These are phyloP conservation scores for Salix brachista DNA, from an alignment of 345 rosid genomes.

Conservation along the genomic window DNA sequence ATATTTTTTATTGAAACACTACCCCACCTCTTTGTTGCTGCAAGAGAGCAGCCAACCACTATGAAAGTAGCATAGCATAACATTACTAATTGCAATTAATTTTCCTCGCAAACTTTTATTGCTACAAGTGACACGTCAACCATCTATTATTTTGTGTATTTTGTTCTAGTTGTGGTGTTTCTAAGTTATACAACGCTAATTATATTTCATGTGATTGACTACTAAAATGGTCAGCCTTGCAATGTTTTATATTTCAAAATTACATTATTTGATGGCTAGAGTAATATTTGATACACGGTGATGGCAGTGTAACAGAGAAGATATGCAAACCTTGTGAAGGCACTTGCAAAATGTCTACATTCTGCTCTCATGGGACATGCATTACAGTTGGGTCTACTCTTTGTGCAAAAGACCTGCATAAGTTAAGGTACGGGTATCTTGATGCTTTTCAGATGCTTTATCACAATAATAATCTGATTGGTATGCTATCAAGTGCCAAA, in stretches of 20 bases:
- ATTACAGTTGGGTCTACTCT: slow-evolving; percentile 88
- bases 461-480: not conserved
- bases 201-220: not conserved
- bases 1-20: not conserved
- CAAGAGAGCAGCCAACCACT: not conserved
- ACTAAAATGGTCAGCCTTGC: not conserved
- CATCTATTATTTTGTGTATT: not conserved
- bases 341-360: slow-evolving; percentile 98
- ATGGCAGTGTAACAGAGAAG: not conserved
- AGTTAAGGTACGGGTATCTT: slow-evolving; percentile 16
- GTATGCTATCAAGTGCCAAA: slow-evolving; percentile 7
- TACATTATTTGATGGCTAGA: not conserved
- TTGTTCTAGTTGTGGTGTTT: not conserved
- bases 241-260: not conserved
- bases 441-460: slow-evolving; percentile 2
- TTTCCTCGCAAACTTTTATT: not conserved
- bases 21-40: not conserved
- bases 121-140: not conserved
- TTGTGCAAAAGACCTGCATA: slow-evolving; percentile 91
- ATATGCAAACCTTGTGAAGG: slow-evolving; percentile 79
- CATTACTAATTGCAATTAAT: not conserved
- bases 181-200: not conserved
- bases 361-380: slow-evolving; percentile 98
- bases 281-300: not conserved
- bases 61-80: not conserved